Evolutionary conservation across 2,329 filamentous ascomycete genomes (phyloP).

Genomic region (Emmonsiellopsis sp.): DNA sequence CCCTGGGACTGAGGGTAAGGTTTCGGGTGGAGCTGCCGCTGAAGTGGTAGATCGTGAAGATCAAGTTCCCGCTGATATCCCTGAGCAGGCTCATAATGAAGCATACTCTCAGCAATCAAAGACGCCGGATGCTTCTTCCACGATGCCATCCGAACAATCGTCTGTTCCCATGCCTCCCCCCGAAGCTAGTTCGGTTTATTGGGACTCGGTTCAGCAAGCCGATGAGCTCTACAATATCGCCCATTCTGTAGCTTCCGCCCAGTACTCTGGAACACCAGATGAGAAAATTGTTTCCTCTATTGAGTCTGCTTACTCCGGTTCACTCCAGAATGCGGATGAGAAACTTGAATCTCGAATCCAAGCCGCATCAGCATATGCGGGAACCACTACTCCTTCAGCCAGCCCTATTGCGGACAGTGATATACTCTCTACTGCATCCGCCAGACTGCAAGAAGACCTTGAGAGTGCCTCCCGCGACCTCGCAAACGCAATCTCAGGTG

Average conservation of each 20-base stretch:
- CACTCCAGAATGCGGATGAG: not conserved
- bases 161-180: not conserved
- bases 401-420: conserved; percentile 33
- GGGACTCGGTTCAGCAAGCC: not conserved
- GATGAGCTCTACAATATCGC: not conserved
- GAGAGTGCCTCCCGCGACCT: conserved; percentile 63
- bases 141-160: not conserved
- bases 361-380: not conserved
- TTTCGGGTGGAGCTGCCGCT: conserved; percentile 47
- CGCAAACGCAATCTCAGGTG: conserved; percentile 56
- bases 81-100: conserved; percentile 43
- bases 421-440: conserved; percentile 60
- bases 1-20: conserved; percentile 15
- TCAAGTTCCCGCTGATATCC: conserved; percentile 32
- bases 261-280: not conserved
- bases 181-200: not conserved
- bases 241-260: not conserved
- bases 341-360: not conserved
- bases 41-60: conserved; percentile 34
- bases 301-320: not conserved
- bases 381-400: not conserved
- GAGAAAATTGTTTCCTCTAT: not conserved
- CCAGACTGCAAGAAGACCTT: conserved; percentile 61
- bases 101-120: not conserved
- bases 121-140: not conserved